Base-by-base conservation (phyloP, 176 grass and related monocot species). In the Rhynchospora tenuis region DNA sequence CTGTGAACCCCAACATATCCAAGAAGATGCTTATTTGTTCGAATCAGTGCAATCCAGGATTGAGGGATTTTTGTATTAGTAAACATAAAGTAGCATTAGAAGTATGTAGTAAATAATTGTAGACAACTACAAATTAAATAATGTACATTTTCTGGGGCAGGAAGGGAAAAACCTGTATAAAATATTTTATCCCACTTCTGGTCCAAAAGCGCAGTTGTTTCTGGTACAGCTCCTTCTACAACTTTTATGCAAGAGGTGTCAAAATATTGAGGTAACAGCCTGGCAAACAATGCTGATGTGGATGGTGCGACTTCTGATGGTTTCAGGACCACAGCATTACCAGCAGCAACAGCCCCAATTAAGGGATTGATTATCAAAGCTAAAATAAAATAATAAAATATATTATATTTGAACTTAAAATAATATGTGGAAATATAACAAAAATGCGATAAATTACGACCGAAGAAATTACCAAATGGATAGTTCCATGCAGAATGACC, bases 121-220 rank as follows among this genome's bases (percentile, higher is more conserved):
- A 33, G 31, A 3, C 31, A 33, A 33, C 31, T 33, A 33, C 3
- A 1, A 33, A 33, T 33, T 33, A 3, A 33, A 33, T 33, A 33
- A 1, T 33, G 31, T 33, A 1, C 1, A 1, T 1, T 33, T 33
- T 33, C 31, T 1, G 31, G 3, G 31, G 7, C 17, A 57, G 23
- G 3, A 69, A 90, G 11, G n/a, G 42, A 58, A 56, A 71, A 47
- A 98, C 95, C 92, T 24, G 95, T 98, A 89, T 91, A 95, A 61
- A 98, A 89, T 64, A 98, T 84, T 33, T 93, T 98, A 47, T 93
- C 95, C 95, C 95, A 98, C 89, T 83, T 88, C 26, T 89, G 73
- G 10, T 93, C 86, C 89, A 98, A 87, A 57, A 98, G 85, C 14
- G 73, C 31, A 74, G 89, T 82, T 6, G 90, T 93, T 5, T 85